These are phyloP conservation scores for Filobasidium floriforme DNA, from an alignment of 768 basidiomycete genomes.

Conservation along the genomic window DNA sequence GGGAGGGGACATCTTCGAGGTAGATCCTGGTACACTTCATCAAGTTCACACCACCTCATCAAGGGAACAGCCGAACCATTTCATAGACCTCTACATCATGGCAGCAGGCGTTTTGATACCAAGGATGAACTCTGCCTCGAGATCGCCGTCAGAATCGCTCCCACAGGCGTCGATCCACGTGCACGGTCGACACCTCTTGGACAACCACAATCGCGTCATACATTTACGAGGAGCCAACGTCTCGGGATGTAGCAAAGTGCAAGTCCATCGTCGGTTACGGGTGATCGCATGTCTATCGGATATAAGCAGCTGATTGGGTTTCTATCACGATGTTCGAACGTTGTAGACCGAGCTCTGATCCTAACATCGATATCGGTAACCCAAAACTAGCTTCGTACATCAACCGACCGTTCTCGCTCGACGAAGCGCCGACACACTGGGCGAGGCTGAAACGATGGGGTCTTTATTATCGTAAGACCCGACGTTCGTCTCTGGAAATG, in stretches of 20 bases:
- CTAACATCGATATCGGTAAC: conserved; percentile 1
- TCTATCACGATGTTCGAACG: too few species aligned
- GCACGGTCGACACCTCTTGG: conserved; percentile 73
- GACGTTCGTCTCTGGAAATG: not conserved
- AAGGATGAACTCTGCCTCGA: not conserved
- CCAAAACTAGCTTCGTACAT: conserved; percentile 65
- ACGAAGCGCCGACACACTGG: conserved; percentile 79
- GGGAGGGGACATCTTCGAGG: too few species aligned
- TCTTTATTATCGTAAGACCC: conserved; percentile 64
- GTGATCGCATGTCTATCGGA: not conserved
- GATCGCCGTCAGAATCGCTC: not conserved
- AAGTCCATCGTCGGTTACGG: conserved; percentile 35
- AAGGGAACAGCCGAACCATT: too few species aligned
- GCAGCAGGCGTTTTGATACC: too few species aligned
- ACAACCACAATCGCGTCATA: conserved; percentile 70
- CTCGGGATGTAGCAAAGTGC: conserved; percentile 76
- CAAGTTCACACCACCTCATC: too few species aligned
- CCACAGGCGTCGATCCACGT: conserved; percentile 46
- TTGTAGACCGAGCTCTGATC: conserved; percentile 18
- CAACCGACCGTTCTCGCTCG: conserved; percentile 80
- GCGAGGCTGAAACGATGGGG: conserved; percentile 77
- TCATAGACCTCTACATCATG: too few species aligned
- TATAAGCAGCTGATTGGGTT: not conserved
- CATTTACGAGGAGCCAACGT: conserved; percentile 77
- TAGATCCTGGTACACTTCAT: too few species aligned